Base-by-base conservation (phyloP, 176 grass and related monocot genomes). In the Oryza coarctata region DNA sequence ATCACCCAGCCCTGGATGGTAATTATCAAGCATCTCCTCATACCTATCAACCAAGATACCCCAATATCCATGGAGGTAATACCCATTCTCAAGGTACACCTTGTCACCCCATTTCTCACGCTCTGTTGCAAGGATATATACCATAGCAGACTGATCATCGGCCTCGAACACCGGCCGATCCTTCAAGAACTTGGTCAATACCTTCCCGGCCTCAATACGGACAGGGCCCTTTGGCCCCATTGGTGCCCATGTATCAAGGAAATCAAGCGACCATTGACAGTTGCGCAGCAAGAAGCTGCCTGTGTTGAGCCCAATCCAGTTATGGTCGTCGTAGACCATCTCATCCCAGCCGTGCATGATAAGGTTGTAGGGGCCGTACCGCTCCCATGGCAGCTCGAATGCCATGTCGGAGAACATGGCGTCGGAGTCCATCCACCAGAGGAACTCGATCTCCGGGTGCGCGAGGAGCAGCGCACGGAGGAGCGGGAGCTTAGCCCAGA, bases 401-500 rank as follows among this genome's bases (percentile, higher is more conserved):
- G 83, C 93, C 97, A 99, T 99, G 87, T 96, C 93, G 62, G 87
- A 89, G 88, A 99, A 96, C 97, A 99, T 96, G 61, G 97, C 97
- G 70, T 96, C 93, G 0, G 93, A 96, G 88, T 99, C 93, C 97
- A 99, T 99, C 97, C 97, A 99, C 97, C 93, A 99, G 40, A 99
- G 81, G 87, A 99, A 95, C 93, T 96, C 96, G 1, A 92, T 71
- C 88, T 99, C 97, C 6, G 97, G 97, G 74, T 99, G 96, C 20
- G 87, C 91, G 22, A 96, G 83, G 30, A 99, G 83, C 73, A 99
- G 97, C 2, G 97, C 91, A 36, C 93, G 91, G 52, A 99, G 88
- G 83, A 99, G 84, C 6, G 97, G 97, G 33, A 99, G 88, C 76
- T 99, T 99, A 6, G 97, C 97, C 97, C 93, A 99, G 87, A 99